Percentiles rank a stretch among this genome's conserved stretches.
Evolutionary conservation across 495 filamentous ascomycete genomes (phyloP).

Genomic region (Penicillium riverlandense): DNA sequence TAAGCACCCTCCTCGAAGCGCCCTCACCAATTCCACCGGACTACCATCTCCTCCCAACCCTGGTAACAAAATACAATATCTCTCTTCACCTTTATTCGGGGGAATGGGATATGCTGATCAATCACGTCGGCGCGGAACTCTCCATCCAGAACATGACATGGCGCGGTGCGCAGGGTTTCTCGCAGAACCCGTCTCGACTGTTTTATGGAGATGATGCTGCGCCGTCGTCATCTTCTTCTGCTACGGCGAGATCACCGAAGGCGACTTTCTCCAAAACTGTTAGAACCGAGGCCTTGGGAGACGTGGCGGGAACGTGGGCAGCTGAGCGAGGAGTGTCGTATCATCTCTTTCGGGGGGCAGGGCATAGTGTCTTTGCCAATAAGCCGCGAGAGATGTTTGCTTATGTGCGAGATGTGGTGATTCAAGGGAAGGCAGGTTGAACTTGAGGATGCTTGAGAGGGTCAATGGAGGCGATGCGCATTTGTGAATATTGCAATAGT

Average conservation of each 20-base stretch:
- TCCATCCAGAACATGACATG: slow-evolving; percentile 38
- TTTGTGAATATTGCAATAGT: too few relatives aligned
- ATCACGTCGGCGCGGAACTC: slow-evolving; percentile 31
- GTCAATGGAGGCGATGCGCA: too few relatives aligned
- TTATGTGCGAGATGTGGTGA: slow-evolving; percentile 31
- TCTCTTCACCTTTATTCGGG: slow-evolving; percentile 33
- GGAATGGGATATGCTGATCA: slow-evolving; percentile 34
- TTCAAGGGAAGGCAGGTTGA: slow-evolving; percentile 6
- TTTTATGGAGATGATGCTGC: slow-evolving; percentile 22
- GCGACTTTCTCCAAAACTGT: not conserved
- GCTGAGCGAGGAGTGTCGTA: slow-evolving; percentile 28
- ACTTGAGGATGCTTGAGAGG: not conserved
- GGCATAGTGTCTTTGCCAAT: slow-evolving; percentile 28
- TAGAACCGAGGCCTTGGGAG: not conserved
- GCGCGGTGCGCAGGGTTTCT: slow-evolving; percentile 24
- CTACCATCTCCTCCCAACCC: slow-evolving; percentile 24
- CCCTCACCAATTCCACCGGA: slow-evolving; percentile 15
- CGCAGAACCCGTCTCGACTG: slow-evolving; percentile 3
- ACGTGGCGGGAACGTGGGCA: slow-evolving; percentile 19
- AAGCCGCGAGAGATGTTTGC: slow-evolving; percentile 33
- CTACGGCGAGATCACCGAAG: not conserved
- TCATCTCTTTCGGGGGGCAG: slow-evolving; percentile 27
- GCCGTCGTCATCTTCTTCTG: not conserved
- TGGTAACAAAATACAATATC: slow-evolving; percentile 27
- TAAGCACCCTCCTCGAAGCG: slow-evolving; percentile 13